Percentiles rank a stretch among this genome's conserved stretches.
Conservation (phyloP, 345 rosid genomes). For the Litchi chinensis region DNA sequence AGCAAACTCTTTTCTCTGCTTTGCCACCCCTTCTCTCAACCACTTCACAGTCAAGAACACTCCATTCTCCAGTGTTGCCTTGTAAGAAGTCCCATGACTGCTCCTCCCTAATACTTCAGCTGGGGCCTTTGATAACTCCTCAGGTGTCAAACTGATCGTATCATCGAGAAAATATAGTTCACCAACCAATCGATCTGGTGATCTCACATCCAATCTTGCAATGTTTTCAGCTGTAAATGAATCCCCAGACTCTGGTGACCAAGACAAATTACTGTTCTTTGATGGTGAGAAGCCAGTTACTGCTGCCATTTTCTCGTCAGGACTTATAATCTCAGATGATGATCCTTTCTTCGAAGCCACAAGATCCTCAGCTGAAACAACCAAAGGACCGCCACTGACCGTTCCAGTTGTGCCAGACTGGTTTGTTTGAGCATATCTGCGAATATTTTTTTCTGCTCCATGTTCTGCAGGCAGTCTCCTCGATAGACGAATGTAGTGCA, state of each 20-base stretch:
- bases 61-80: slow-evolving; percentile 91
- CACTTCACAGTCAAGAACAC: slow-evolving; percentile 89
- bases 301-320: slow-evolving; percentile 69
- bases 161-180: slow-evolving; percentile 95
- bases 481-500: slow-evolving; percentile 61
- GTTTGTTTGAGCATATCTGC: slow-evolving; percentile 44
- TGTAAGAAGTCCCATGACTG: slow-evolving; percentile 97
- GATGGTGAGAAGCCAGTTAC: slow-evolving; percentile 87
- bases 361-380: slow-evolving; percentile 90
- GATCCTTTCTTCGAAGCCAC: slow-evolving; percentile 76
- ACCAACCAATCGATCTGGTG: slow-evolving; percentile 89
- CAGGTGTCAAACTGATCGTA: slow-evolving; percentile 80
- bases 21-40: slow-evolving; percentile 98
- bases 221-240: slow-evolving; percentile 79
- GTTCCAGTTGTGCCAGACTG: slow-evolving; percentile 52
- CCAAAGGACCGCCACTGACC: slow-evolving; percentile 60
- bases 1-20: slow-evolving; percentile 92
- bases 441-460: slow-evolving; percentile 46
- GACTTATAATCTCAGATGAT: slow-evolving; percentile 74
- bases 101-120: slow-evolving; percentile 98
- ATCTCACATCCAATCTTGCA: slow-evolving; percentile 81
- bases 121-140: slow-evolving; percentile 94
- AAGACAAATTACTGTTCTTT: slow-evolving; percentile 71
- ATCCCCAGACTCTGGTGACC: slow-evolving; percentile 97
- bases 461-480: slow-evolving; percentile 52